phyloP scores from a whole-genome alignment of 495 filamentous ascomycete species.

The Cairneyella variabilis region DNA sequence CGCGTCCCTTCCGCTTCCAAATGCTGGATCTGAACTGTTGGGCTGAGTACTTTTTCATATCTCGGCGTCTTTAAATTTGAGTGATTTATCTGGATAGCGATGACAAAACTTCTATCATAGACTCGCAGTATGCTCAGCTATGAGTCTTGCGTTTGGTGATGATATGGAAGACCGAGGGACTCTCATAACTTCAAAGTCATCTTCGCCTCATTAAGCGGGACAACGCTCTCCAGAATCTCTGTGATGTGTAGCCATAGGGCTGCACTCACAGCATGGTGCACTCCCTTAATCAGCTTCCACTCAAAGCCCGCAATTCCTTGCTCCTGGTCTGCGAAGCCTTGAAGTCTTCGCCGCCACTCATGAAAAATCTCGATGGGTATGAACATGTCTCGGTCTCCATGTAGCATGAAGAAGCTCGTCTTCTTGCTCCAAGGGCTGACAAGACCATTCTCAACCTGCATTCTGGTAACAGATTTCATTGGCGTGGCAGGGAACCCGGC shows the following conservation, averaged over 20 bases:
- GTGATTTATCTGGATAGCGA: no score
- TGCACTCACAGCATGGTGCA: neutral
- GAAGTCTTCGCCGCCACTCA: neutral
- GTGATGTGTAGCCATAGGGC: constrained; percentile 4
- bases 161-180: no score
- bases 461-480: constrained; percentile 1
- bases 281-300: constrained; percentile 3
- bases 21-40: no score
- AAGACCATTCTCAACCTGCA: constrained; percentile 5
- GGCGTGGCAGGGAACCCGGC: constrained; percentile 5
- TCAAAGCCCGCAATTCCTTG: constrained; percentile 11
- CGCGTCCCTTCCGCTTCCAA: no score
- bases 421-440: constrained; percentile 10
- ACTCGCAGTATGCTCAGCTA: no score
- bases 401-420: constrained; percentile 12
- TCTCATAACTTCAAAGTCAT: no score
- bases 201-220: neutral
- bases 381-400: constrained; percentile 11
- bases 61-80: no score
- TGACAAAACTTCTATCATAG: no score
- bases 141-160: no score
- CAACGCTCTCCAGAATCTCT: constrained; percentile 8
- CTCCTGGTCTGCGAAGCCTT: neutral
- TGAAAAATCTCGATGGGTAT: constrained; percentile 2
- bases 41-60: no score